Evolutionary conservation across 2,329 filamentous ascomycete genomes (phyloP).

Genomic region (Trichoderma koningiopsis): DNA sequence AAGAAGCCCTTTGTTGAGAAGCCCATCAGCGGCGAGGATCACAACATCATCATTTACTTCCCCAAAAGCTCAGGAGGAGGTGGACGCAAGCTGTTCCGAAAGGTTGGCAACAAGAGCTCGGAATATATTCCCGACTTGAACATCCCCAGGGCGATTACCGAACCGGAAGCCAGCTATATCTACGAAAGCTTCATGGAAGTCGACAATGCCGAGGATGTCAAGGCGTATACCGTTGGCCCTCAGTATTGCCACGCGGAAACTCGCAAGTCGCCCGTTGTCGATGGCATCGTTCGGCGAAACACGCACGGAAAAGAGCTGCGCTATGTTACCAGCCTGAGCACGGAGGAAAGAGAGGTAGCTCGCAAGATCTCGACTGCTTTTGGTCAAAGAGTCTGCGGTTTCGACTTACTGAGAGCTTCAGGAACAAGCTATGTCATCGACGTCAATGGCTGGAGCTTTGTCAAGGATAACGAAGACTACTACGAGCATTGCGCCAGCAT

Average conservation of each 20-base stretch:
- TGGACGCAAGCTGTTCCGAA: conserved; percentile 88
- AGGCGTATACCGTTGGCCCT: conserved; percentile 94
- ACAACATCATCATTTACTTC: conserved; percentile 99
- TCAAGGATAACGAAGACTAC: conserved; percentile 98
- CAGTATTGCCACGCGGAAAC: conserved; percentile 96
- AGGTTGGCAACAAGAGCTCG: conserved; percentile 98
- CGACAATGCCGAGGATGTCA: conserved; percentile 97
- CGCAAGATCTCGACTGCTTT: conserved; percentile 89
- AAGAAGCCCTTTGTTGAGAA: conserved; percentile 98
- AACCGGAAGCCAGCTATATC: conserved; percentile 81
- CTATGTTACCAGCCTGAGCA: conserved; percentile 83
- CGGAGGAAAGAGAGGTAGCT: conserved; percentile 82
- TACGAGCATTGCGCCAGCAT: conserved; percentile 90
- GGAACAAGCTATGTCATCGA: conserved; percentile 97
- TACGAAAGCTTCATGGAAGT: conserved; percentile 97
- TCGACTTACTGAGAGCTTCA: conserved; percentile 84
- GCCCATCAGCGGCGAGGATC: conserved; percentile 95
- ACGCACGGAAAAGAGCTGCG: conserved; percentile 96
- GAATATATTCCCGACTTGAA: conserved; percentile 81
- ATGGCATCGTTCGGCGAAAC: conserved; percentile 92
- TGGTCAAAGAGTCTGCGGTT: conserved; percentile 92
- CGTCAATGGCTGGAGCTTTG: conserved; percentile 99
- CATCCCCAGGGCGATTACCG: conserved; percentile 77
- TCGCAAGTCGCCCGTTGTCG: conserved; percentile 93
- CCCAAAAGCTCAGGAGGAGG: conserved; percentile 84